Percentiles rank a stretch among this genome's conserved stretches.
These are phyloP conservation scores for Hanseniaspora lachancei DNA, from an alignment of 805 yeast genomes.

Conservation along the genomic window DNA sequence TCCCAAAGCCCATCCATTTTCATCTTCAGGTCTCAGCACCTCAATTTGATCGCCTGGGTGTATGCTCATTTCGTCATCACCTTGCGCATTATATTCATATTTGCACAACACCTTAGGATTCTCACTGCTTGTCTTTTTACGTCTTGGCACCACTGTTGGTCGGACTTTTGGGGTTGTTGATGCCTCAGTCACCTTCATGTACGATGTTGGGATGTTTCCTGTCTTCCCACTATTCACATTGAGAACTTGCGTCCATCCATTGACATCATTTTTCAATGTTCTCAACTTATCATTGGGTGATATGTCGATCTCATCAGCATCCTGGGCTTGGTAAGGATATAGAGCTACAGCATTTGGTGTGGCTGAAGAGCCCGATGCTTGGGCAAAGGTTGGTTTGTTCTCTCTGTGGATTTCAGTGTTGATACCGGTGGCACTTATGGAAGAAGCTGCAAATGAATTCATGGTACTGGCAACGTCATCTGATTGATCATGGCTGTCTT, in stretches of 20 bases:
- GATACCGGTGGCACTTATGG: slow-evolving; percentile 5
- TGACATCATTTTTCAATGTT: slow-evolving; percentile 56
- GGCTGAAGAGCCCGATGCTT: slow-evolving; percentile 9
- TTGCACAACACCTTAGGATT: slow-evolving; percentile 36
- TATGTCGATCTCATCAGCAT: slow-evolving; percentile 61
- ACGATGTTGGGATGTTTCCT: slow-evolving; percentile 81
- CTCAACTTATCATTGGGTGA: slow-evolving; percentile 46
- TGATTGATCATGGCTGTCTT: background rate
- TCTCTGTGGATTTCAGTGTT: slow-evolving; percentile 11
- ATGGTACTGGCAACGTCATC: slow-evolving; percentile 20
- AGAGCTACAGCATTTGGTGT: slow-evolving; percentile 34
- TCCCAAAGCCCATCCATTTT: slow-evolving; percentile 92
- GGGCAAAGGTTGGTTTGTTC: slow-evolving; percentile 11
- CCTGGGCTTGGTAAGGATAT: slow-evolving; percentile 53
- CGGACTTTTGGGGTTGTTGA: slow-evolving; percentile 52
- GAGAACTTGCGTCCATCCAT: slow-evolving; percentile 78
- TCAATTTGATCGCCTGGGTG: slow-evolving; percentile 59
- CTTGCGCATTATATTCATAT: slow-evolving; percentile 65
- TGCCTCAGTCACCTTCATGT: slow-evolving; percentile 36
- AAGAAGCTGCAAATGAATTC: slow-evolving; percentile 16
- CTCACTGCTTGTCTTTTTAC: slow-evolving; percentile 31
- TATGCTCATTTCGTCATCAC: slow-evolving; percentile 66
- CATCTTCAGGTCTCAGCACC: slow-evolving; percentile 58
- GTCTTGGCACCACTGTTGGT: slow-evolving; percentile 70
- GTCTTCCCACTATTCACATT: slow-evolving; percentile 33